phyloP scores from a whole-genome alignment of 2,329 filamentous ascomycete species.

The Monilinia aucupariae region DNA sequence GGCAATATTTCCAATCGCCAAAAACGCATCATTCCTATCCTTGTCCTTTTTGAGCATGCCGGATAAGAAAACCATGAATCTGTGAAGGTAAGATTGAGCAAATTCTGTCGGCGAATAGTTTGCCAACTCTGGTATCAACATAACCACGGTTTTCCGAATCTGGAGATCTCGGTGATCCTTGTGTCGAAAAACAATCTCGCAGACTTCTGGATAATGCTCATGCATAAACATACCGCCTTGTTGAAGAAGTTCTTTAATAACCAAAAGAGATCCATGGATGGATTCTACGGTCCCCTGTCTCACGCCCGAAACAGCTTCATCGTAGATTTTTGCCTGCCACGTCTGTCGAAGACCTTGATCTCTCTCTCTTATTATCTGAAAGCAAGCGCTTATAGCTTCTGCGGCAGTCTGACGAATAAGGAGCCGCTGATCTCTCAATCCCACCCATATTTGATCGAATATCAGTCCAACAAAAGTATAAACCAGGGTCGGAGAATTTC shows the following conservation, averaged over 20 bases:
- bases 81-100: constrained; percentile 78
- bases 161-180: constrained; percentile 88
- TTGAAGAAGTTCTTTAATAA: constrained; percentile 85
- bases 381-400: constrained; percentile 89
- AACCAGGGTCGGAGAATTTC: constrained; percentile 90
- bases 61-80: constrained; percentile 95
- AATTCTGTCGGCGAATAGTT: constrained; percentile 91
- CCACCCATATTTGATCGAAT: constrained; percentile 94
- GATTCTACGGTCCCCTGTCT: constrained; percentile 76
- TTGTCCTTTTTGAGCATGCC: constrained; percentile 92
- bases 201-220: constrained; percentile 83
- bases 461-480: constrained; percentile 94
- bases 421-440: constrained; percentile 80
- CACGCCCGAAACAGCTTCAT: constrained; percentile 75
- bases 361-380: constrained; percentile 90
- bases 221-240: constrained; percentile 99
- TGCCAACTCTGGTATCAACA: constrained; percentile 86
- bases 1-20: constrained; percentile 92
- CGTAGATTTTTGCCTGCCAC: constrained; percentile 88
- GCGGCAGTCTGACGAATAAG: constrained; percentile 89
- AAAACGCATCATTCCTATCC: constrained; percentile 87
- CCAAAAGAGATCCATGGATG: constrained; percentile 88
- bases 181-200: constrained; percentile 85
- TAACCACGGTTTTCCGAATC: constrained; percentile 83
- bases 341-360: constrained; percentile 80